Conservation (phyloP, 495 filamentous ascomycete species). For the Penicillium soppii region DNA sequence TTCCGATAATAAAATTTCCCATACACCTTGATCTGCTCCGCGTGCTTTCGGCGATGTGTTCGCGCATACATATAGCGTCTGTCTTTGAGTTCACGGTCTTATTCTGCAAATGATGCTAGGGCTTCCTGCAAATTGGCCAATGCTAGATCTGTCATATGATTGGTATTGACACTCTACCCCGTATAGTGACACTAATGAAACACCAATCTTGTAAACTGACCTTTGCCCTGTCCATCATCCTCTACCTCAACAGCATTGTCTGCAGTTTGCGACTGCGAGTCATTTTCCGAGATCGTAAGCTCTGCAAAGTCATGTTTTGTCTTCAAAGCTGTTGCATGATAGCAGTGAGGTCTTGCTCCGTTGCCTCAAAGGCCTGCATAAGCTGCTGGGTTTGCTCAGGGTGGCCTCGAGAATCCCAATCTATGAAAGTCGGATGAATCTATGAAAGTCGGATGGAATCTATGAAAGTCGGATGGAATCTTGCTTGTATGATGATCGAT, state of each 20-base stretch:
- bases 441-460: too few species aligned
- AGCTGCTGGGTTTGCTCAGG: background rate
- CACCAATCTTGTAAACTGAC: background rate
- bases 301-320: background rate
- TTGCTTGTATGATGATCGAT: too few species aligned
- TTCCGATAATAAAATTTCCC: background rate
- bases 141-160: background rate
- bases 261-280: background rate
- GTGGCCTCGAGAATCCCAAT: too few species aligned
- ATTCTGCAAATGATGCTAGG: too few species aligned
- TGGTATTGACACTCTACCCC: background rate
- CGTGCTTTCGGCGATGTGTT: background rate
- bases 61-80: too few species aligned
- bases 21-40: background rate
- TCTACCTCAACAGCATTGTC: background rate
- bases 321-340: background rate
- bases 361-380: background rate
- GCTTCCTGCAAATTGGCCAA: too few species aligned
- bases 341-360: background rate
- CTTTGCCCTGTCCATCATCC: background rate
- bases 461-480: too few species aligned
- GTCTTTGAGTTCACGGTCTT: too few species aligned
- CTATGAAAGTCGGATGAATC: too few species aligned
- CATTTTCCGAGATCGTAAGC: background rate
- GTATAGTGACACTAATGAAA: background rate